A percentile compares a stretch with the other conserved stretches of the same genome.
phyloP scores from a whole-genome alignment of 164 flowering plant species.

The Aristolochia contorta region DNA sequence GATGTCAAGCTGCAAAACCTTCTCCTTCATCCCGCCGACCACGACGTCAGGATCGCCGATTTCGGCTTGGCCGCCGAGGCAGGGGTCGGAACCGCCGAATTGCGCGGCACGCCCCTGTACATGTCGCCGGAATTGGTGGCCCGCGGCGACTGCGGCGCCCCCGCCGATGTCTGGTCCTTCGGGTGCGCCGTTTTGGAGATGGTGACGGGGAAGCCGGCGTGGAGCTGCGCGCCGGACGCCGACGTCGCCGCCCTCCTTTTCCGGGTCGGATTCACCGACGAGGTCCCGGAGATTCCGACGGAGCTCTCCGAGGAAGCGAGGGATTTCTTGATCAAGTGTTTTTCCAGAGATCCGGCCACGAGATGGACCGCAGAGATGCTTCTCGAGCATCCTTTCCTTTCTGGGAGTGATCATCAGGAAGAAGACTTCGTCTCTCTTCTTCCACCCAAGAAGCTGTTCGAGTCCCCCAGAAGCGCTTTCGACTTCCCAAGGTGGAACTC shows the following conservation, averaged over 20 bases:
- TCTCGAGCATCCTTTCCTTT: conserved; percentile 42
- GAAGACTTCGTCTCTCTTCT: neutral
- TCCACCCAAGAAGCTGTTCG: neutral
- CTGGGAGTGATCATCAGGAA: conserved; percentile 4
- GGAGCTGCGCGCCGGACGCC: conserved; percentile 15
- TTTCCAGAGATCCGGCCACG: conserved; percentile 30
- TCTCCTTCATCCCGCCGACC: conserved; percentile 16
- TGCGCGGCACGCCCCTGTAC: conserved; percentile 49
- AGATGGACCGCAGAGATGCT: conserved; percentile 69
- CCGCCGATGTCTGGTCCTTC: conserved; percentile 52
- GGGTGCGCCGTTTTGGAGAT: conserved; percentile 64
- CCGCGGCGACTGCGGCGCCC: conserved; percentile 19
- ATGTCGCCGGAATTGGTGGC: conserved; percentile 53
- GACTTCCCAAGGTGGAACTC: conserved; percentile 32
- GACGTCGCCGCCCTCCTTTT: conserved; percentile 19
- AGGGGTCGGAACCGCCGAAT: neutral
- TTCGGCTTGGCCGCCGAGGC: conserved; percentile 60
- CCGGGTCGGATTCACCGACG: conserved; percentile 25
- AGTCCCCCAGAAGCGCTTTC: conserved; percentile 36
- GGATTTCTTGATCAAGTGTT: conserved; percentile 46
- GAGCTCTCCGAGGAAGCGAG: conserved; percentile 32
- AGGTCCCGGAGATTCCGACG: conserved; percentile 37
- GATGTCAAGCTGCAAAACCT: conserved; percentile 71
- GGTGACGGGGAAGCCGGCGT: conserved; percentile 38
- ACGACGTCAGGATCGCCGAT: conserved; percentile 56